These are phyloP conservation scores for Boletus vinaceobasis DNA, from an alignment of 768 basidiomycete species.

Conservation along the genomic window DNA sequence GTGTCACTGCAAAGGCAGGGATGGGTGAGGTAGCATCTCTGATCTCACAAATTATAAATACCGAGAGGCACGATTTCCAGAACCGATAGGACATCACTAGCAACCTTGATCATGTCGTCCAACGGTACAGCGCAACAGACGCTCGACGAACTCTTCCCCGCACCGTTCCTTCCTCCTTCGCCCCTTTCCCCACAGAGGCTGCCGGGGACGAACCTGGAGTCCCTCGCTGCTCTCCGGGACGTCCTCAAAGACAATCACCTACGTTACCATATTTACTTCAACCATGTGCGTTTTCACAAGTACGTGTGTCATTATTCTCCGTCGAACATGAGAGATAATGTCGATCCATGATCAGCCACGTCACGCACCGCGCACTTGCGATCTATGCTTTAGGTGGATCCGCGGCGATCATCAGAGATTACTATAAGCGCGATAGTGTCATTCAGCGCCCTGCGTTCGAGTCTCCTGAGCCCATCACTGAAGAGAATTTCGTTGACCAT, in stretches of 20 bases:
- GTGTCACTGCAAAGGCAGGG: too few relatives aligned
- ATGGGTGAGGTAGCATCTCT: too few relatives aligned
- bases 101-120: slow-evolving; percentile 11
- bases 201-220: slow-evolving; percentile 22
- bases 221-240: slow-evolving; percentile 24
- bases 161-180: slow-evolving; percentile 25
- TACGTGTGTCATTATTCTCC: slow-evolving; percentile 20
- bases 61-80: background rate
- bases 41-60: background rate
- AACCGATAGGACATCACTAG: background rate
- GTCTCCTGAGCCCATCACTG: slow-evolving; percentile 24
- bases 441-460: slow-evolving; percentile 24
- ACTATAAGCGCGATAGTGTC: slow-evolving; percentile 21
- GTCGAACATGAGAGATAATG: background rate
- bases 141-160: slow-evolving; percentile 24
- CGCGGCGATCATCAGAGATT: slow-evolving; percentile 22
- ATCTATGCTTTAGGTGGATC: slow-evolving; percentile 27
- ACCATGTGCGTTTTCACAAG: slow-evolving; percentile 50
- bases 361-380: slow-evolving; percentile 29
- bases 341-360: slow-evolving; percentile 17
- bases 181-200: slow-evolving; percentile 25
- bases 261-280: slow-evolving; percentile 48
- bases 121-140: background rate
- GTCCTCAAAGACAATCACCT: slow-evolving; percentile 48
- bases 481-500: slow-evolving; percentile 22